phyloP scores from a whole-genome alignment of 768 basidiomycete genomes.

The Rhizopogon vesiculosus region DNA sequence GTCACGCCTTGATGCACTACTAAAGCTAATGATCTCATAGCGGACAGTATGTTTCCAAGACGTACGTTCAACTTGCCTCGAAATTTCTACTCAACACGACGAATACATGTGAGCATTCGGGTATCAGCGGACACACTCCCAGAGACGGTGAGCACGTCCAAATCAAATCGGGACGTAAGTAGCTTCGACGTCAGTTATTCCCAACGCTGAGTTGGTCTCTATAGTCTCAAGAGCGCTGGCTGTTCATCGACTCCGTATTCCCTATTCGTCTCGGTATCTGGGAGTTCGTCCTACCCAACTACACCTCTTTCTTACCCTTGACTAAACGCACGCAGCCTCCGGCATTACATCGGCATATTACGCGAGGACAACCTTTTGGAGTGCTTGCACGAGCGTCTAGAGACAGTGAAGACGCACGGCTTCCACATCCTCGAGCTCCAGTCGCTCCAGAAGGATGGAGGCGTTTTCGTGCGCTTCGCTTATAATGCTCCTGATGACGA shows the following conservation, averaged over 20 bases:
- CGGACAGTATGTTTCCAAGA: conserved; percentile 14
- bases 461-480: conserved; percentile 74
- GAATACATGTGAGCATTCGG: not conserved
- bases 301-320: conserved; percentile 2
- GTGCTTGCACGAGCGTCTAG: conserved; percentile 42
- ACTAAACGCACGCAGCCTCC: conserved; percentile 40
- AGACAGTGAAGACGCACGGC: conserved; percentile 45
- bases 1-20: not conserved
- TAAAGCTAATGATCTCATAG: not conserved
- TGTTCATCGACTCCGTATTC: conserved; percentile 77
- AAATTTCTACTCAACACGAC: conserved; percentile 3
- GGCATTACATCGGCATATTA: conserved; percentile 57
- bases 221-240: conserved; percentile 44
- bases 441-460: conserved; percentile 75
- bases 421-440: conserved; percentile 64
- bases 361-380: conserved; percentile 56
- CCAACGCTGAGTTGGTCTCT: not conserved
- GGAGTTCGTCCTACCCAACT: conserved; percentile 50
- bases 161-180: not conserved
- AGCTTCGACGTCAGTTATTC: not conserved
- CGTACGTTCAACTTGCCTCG: conserved; percentile 2
- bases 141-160: conserved; percentile 14
- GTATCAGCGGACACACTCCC: not conserved
- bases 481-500: conserved; percentile 41
- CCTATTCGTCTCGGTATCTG: conserved; percentile 65